Evolutionary conservation across 2,329 filamentous ascomycete genomes (phyloP).

Genomic region (Fusarium falciforme): DNA sequence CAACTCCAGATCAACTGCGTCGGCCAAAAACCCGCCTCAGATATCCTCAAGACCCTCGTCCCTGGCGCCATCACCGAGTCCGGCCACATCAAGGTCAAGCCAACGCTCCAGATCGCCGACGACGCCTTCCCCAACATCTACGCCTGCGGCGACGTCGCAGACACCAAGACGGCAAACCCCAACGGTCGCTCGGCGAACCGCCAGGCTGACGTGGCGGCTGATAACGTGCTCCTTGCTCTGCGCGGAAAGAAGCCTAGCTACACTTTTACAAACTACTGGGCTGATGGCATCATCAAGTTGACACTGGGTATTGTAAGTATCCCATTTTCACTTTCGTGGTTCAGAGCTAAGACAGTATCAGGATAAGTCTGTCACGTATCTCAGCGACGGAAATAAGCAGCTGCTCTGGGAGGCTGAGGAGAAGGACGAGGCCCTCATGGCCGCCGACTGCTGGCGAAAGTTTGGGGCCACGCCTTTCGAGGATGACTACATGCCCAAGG

Average conservation of each 20-base stretch:
- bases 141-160: conserved; percentile 72
- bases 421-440: conserved; percentile 58
- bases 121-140: conserved; percentile 64
- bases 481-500: conserved; percentile 43
- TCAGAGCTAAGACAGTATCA: conserved; percentile 33
- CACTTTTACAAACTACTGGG: conserved; percentile 57
- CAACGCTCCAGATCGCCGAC: conserved; percentile 67
- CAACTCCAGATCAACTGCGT: conserved; percentile 65
- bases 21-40: conserved; percentile 68
- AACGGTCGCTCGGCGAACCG: conserved; percentile 66
- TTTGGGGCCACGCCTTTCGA: conserved; percentile 60
- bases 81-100: conserved; percentile 64
- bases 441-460: conserved; percentile 54
- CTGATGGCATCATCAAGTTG: conserved; percentile 64
- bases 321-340: rapidly evolving
- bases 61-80: conserved; percentile 57
- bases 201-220: conserved; percentile 64
- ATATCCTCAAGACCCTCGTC: conserved; percentile 56
- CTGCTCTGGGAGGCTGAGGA: conserved; percentile 56
- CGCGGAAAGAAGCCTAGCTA: conserved; percentile 53
- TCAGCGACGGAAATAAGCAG: conserved; percentile 57
- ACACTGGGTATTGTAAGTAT: conserved; percentile 63
- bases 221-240: conserved; percentile 64
- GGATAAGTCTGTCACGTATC: conserved; percentile 58
- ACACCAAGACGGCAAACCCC: conserved; percentile 57